These are phyloP conservation scores for Cenchrus fungigraminus DNA, from an alignment of 176 grass and related monocot species.

Conservation along the genomic window DNA sequence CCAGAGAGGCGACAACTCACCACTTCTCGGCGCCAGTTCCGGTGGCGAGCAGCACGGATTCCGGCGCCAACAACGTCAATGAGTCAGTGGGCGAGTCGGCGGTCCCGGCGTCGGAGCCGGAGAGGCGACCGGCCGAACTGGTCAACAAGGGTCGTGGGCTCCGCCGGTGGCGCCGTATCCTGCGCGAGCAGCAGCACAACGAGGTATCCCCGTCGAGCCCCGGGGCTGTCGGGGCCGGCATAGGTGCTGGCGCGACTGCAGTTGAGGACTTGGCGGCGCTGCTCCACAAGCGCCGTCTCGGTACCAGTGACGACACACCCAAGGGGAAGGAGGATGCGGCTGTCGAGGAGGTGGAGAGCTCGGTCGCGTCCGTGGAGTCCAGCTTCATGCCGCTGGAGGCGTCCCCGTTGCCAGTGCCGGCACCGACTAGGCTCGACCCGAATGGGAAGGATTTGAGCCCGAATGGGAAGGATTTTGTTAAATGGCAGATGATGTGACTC, in stretches of 20 bases:
- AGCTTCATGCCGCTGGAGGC: constrained; percentile 37
- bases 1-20: no score
- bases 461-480: no score
- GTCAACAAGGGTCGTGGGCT: constrained; percentile 57
- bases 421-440: constrained; percentile 42
- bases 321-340: constrained; percentile 50
- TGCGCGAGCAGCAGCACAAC: constrained; percentile 52
- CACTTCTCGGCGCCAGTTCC: constrained; percentile 20
- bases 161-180: constrained; percentile 70
- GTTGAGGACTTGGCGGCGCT: constrained; percentile 48
- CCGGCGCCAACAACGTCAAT: constrained; percentile 45
- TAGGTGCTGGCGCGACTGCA: neutral
- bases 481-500: no score
- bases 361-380: constrained; percentile 74
- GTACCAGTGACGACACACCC: constrained; percentile 25
- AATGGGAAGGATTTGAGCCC: neutral
- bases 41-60: constrained; percentile 44
- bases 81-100: constrained; percentile 46
- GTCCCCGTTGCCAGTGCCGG: constrained; percentile 30
- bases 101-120: neutral
- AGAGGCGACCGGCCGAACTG: neutral
- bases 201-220: constrained; percentile 48
- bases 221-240: neutral
- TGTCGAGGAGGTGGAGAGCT: constrained; percentile 56
- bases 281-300: constrained; percentile 67